Base-by-base conservation (phyloP, 768 basidiomycete genomes). In the Tricholomella constricta region DNA sequence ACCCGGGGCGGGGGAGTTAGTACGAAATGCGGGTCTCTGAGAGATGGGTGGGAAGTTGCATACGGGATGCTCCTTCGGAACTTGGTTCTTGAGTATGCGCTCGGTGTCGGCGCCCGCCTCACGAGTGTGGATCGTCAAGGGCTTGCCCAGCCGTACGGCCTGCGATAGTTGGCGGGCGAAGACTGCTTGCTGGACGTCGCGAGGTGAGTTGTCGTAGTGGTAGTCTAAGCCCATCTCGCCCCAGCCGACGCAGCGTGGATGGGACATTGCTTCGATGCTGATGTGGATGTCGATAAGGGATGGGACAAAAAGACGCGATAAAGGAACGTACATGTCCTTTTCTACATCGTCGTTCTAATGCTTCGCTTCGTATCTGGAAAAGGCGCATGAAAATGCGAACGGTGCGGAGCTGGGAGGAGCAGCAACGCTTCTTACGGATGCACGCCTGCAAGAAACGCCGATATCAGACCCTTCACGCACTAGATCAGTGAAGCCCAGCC, bases 161-260 rank as follows among this genome's bases (percentile, higher is more conserved):
- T 78, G 79, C 14, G 74, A 73, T 6, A 94, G 78, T 65, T 94
- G 92, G 8, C 86, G 74, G 1, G 69, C 65, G 45, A 94, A 85
- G 10, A 91, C 82, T 0, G 70, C 70, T 48, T 78, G 83, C 61
- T 94, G 92, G 1, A 85, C 61, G 0, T 81, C 78, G 9, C 86
- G 81, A 0, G 90, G 88, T 0, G 89, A 89, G 56, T 83, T 78
- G 68, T 89, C 83, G 66, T 93, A 91, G 65, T 92, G 89, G 60
- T 90, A 92, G 56, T 94, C 91, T 11, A 91, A 78, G 0, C 92
- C 91, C 51, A 93, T 93, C 63, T 95, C 92, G 1, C 92, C 92
- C 85, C 88, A 89, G 3, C 90, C 89, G 6, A 94, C 90, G 61
- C 90, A 92, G 10, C 86, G 82, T 1, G 89, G 88, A 60, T 93